These are phyloP conservation scores for Mangifera indica DNA, from an alignment of 345 rosid species.

Conservation along the genomic window DNA sequence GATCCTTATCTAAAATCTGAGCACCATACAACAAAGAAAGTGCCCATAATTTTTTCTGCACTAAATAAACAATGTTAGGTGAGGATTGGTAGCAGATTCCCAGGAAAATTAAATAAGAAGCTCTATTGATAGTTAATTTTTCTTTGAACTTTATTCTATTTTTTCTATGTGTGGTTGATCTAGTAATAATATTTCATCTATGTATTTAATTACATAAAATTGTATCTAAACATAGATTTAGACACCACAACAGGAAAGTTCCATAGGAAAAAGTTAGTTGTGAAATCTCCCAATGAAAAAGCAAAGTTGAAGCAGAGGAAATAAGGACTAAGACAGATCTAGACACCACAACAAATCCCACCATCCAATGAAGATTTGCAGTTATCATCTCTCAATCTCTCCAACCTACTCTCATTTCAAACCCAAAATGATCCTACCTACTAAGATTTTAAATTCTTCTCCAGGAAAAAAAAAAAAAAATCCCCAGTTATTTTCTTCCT, in stretches of 20 bases:
- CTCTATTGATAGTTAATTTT: not conserved
- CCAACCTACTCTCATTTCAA: not conserved
- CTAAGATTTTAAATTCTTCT: not conserved
- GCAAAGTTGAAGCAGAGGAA: not conserved
- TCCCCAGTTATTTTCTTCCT: not conserved
- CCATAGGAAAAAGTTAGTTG: not conserved
- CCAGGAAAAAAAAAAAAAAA: no score
- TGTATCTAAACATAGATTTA: no score
- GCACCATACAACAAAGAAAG: constrained; percentile 3
- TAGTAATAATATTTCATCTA: constrained; percentile 1
- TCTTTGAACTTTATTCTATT: not conserved
- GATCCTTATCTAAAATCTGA: not conserved
- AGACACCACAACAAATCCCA: constrained; percentile 11
- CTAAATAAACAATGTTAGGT: constrained; percentile 3
- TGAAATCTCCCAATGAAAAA: not conserved
- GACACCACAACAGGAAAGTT: no score
- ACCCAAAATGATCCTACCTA: not conserved
- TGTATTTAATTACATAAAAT: no score
- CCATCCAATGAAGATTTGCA: constrained; percentile 1
- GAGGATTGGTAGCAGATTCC: constrained; percentile 8
- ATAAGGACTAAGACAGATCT: not conserved
- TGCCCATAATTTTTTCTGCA: not conserved
- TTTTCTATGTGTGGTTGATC: not conserved
- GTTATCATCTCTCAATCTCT: not conserved
- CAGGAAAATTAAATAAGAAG: not conserved